Evolutionary conservation across 2,329 filamentous ascomycete genomes (phyloP), one percentile per base, ranked within the genome.

Genomic region (Dactylonectria estremocensis): DNA sequence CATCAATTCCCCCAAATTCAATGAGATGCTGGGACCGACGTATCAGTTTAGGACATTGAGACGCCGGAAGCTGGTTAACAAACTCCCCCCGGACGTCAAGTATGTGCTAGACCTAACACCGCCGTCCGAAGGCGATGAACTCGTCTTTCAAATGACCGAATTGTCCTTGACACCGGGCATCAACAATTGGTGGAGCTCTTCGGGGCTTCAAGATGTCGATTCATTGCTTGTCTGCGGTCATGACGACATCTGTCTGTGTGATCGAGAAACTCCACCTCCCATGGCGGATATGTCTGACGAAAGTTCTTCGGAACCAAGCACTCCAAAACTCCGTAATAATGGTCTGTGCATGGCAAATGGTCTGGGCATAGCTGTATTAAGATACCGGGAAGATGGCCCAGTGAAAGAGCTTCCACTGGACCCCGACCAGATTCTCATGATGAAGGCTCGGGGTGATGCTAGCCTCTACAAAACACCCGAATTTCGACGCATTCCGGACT

Each of bases 61-160:
- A 22, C 81, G 80, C 14, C 80, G 80, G 20, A 79, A 79, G 48
- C 70, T 81, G 40, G 73, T 73, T 43, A 80, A 79, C 24, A 74
- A 73, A 14, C 74, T 83, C 10, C 82, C 81, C 0, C 71, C 78
- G 2, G 86, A 83, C 0, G 79, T 92, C 73, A 84, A 85, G 64
- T 92, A 87, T 69, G 80, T 92, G 18, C 73, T 93, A 40, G 90
- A 93, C 70, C 81, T 93, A 13, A 92, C 90, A 0, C 91, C 90
- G 0, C 85, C 88, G 0, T 79, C 79, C 0, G 87, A 91, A 74
- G 91, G 89, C 1, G 89, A 92, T 2, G 90, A 91, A 13, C 85
- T 89, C 10, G 86, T 91, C 1, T 85, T 88, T 24, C 82, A 88
- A 66, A 83, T 90, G 64, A 88, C 87, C 1, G 86, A 89, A 64